Evolutionary conservation across 2,329 filamentous ascomycete species (phyloP), one percentile per base, ranked within the genome.

Genomic region (Dichotomopilus funicola): DNA sequence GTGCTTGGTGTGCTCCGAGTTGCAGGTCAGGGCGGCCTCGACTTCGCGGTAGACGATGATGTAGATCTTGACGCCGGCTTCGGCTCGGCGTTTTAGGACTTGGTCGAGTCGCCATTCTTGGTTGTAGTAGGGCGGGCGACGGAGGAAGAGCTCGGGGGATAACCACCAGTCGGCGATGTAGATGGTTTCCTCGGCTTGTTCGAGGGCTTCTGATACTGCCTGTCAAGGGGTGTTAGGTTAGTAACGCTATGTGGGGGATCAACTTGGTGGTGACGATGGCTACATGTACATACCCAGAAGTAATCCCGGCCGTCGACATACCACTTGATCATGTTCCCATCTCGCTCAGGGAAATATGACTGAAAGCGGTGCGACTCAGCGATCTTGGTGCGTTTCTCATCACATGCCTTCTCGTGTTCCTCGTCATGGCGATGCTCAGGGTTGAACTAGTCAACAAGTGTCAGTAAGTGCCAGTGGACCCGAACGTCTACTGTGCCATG

Each of bases 81-180:
- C 90, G 0, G 94, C 94, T 41, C 86, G 87, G 34, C 90, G 82
- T 75, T 96, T 97, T 56, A 99, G 74, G 10, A 95, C 75, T 59
- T 89, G 83, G 70, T 99, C 94, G 13, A 99, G 73, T 9, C 92
- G 81, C 82, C 86, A 96, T 71, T 96, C 82, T 68, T 95, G 89
- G 62, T 91, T 87, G 66, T 79, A 80, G 62, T 87, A 86, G 0
- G 94, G 89, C 1, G 94, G 91, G 19, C 94, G 81, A 40, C 94
- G 84, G 59, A 99, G 72, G 72, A 92, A 95, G 59, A 94, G 73
- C 71, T 94, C 89, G 0, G 89, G 94, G 3, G 89, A 95, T 11
- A 97, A 75, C 94, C 94, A 97, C 94, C 92, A 99, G 67, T 97
- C 94, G 57, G 80, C 87, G 62, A 99, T 95, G 71, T 97, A 99